Evolutionary conservation across 345 rosid genomes (phyloP).

Genomic region (Moringa oleifera): DNA sequence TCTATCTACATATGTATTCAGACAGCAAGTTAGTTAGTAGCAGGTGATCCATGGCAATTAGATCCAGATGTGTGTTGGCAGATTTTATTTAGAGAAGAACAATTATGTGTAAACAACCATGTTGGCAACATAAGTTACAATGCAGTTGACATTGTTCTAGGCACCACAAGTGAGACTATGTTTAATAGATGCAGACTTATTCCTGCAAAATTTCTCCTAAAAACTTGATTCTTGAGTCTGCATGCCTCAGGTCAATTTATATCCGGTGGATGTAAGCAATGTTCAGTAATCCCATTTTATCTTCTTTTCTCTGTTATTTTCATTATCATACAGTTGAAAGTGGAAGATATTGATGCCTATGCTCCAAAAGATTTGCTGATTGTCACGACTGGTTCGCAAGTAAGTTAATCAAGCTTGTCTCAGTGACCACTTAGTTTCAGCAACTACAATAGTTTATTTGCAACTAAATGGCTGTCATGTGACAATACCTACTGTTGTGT

Average conservation of each 20-base stretch:
- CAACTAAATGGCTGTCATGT: slow-evolving; percentile 21
- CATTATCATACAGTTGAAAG: slow-evolving; percentile 53
- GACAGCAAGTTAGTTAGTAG: not conserved
- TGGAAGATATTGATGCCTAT: slow-evolving; percentile 90
- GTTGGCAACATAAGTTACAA: not conserved
- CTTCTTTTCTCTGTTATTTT: slow-evolving; percentile 11
- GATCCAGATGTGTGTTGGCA: not conserved
- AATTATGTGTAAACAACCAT: not conserved
- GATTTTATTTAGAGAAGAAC: too few relatives aligned
- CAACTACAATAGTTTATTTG: slow-evolving; percentile 12
- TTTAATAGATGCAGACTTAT: too few relatives aligned
- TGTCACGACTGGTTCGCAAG: slow-evolving; percentile 98
- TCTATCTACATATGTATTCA: too few relatives aligned
- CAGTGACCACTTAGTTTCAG: not conserved
- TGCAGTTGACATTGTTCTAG: not conserved
- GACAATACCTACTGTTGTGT: slow-evolving; percentile 29
- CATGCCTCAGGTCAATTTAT: not conserved
- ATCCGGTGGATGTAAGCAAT: not conserved
- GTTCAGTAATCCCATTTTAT: slow-evolving; percentile 9
- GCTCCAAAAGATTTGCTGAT: slow-evolving; percentile 94
- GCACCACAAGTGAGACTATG: not conserved
- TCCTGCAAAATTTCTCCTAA: not conserved
- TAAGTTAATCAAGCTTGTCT: slow-evolving; percentile 33
- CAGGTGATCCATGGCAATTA: not conserved
- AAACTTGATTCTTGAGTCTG: not conserved